These are phyloP conservation scores for Monilinia vaccinii-corymbosi DNA, from an alignment of 2,329 filamentous ascomycete species.

Conservation along the genomic window DNA sequence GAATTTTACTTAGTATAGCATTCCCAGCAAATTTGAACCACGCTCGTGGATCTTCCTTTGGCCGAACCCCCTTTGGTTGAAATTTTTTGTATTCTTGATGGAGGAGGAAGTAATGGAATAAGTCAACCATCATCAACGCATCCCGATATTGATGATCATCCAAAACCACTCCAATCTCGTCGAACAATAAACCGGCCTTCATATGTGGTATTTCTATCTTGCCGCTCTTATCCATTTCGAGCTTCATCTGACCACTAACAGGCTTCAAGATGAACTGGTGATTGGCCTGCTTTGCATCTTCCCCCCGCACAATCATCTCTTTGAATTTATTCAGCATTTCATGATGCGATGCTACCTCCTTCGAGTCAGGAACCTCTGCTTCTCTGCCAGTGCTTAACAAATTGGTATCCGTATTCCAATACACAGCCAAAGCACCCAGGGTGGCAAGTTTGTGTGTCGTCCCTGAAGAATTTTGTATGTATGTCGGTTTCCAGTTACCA, in stretches of 20 bases:
- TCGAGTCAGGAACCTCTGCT: conserved; percentile 45
- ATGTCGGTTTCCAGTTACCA: conserved; percentile 88
- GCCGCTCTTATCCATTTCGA: conserved; percentile 91
- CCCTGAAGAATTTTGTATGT: conserved; percentile 76
- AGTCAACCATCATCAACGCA: conserved; percentile 92
- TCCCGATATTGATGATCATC: conserved; percentile 98
- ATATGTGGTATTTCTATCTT: conserved; percentile 71
- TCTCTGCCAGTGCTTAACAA: conserved; percentile 78
- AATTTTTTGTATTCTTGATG: conserved; percentile 95
- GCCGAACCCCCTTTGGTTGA: conserved; percentile 70
- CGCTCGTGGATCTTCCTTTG: conserved; percentile 82
- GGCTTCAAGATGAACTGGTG: conserved; percentile 96
- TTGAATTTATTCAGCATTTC: conserved; percentile 72
- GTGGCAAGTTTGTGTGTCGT: conserved; percentile 92
- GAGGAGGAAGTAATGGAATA: conserved; percentile 96
- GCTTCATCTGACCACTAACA: conserved; percentile 87
- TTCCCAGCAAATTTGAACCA: conserved; percentile 91
- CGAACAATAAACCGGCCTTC: conserved; percentile 86
- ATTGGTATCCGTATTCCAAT: conserved; percentile 94
- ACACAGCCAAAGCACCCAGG: conserved; percentile 80
- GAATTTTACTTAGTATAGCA: conserved; percentile 85
- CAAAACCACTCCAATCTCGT: conserved; percentile 95
- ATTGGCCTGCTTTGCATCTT: conserved; percentile 42
- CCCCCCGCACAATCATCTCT: conserved; percentile 66
- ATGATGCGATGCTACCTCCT: conserved; percentile 58